Evolutionary conservation across 2,329 filamentous ascomycete genomes (phyloP).

Genomic region (Beauveria sp.): DNA sequence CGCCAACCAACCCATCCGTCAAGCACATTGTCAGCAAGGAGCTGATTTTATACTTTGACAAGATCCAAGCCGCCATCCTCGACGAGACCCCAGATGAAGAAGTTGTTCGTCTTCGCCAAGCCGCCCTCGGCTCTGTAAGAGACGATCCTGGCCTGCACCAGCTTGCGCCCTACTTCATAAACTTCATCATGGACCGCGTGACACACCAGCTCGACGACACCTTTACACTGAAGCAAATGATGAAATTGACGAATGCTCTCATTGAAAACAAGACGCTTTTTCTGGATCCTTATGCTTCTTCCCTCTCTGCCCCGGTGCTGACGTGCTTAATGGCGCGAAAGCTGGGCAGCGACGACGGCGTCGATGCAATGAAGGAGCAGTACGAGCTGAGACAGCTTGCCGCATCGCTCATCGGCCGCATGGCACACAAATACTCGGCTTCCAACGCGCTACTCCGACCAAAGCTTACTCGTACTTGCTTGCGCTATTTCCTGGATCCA

Average conservation of each 20-base stretch:
- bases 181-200: constrained; percentile 92
- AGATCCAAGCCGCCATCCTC: constrained; percentile 80
- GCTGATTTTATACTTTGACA: constrained; percentile 93
- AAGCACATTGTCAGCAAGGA: constrained; percentile 97
- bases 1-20: constrained; percentile 79
- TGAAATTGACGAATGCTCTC: constrained; percentile 79
- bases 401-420: constrained; percentile 69
- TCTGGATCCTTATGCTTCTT: constrained; percentile 51
- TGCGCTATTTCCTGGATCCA: constrained; percentile 87
- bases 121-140: constrained; percentile 75
- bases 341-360: constrained; percentile 53
- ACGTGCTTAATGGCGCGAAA: constrained; percentile 80
- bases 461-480: constrained; percentile 83
- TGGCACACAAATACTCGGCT: constrained; percentile 73
- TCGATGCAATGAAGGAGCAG: constrained; percentile 50
- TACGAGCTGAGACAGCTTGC: constrained; percentile 80
- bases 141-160: constrained; percentile 92
- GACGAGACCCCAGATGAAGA: constrained; percentile 81
- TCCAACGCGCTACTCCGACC: constrained; percentile 77
- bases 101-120: constrained; percentile 63
- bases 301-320: constrained; percentile 76
- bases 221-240: constrained; percentile 83
- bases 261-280: constrained; percentile 78
- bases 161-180: constrained; percentile 90
- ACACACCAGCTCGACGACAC: constrained; percentile 88